These are phyloP conservation scores for Tetrahymena borealis DNA, from an alignment of 73 alveolate genomes.

Conservation along the genomic window DNA sequence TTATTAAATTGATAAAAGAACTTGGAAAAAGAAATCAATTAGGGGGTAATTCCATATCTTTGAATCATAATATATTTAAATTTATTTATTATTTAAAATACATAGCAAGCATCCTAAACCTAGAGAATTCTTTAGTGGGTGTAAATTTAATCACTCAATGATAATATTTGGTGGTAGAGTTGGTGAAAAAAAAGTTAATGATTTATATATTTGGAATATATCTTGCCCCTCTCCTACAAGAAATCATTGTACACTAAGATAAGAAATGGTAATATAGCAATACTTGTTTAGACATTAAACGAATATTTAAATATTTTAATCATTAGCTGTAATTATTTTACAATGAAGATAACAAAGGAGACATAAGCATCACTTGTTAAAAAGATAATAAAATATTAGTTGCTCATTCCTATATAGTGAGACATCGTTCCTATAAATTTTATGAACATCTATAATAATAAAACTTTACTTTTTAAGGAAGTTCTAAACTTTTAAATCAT, in stretches of 20 bases:
- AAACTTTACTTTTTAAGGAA: not conserved
- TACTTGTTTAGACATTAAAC: not conserved
- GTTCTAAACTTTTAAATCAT: not conserved
- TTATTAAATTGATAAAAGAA: not conserved
- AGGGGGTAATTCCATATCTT: not conserved
- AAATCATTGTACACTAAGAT: slow-evolving; percentile 15
- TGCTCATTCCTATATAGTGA: not conserved
- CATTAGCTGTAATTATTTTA: not conserved
- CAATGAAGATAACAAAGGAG: not conserved
- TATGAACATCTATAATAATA: not conserved
- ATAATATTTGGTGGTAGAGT: slow-evolving; percentile 30
- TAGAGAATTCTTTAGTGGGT: slow-evolving; percentile 29
- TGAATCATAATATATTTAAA: not conserved
- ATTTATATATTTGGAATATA: slow-evolving; percentile 25
- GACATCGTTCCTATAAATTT: not conserved
- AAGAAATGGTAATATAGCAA: slow-evolving; percentile 9
- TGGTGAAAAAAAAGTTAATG: slow-evolving; percentile 18
- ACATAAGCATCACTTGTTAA: not conserved
- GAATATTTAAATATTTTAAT: not conserved
- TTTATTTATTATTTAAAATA: not conserved
- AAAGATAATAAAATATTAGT: not conserved
- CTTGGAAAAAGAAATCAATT: slow-evolving; percentile 12
- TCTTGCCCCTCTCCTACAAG: not conserved
- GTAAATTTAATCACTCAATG: not conserved
- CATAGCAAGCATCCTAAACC: not conserved